Evolutionary conservation across 2,329 filamentous ascomycete species (phyloP), one percentile per base, ranked within the genome.

Genomic region (Monilinia aucupariae): DNA sequence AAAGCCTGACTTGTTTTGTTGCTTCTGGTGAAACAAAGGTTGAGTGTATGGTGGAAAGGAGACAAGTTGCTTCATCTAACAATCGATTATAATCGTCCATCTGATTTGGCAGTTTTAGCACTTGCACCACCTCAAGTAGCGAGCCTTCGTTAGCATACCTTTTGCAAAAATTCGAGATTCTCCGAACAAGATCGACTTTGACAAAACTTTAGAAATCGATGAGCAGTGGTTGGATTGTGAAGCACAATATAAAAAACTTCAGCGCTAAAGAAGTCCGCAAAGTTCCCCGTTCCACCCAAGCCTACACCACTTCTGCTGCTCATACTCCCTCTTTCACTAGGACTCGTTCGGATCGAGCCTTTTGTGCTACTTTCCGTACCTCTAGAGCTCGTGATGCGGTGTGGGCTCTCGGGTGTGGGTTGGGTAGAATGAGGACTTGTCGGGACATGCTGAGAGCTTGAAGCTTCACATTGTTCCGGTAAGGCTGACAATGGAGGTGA

Each of bases 181-280:
- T 82, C 78, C 1, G 76, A 78, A 62, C 76, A 78, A 41, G 79
- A 76, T 39, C 75, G 73, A 37, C 71, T 75, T 54, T 79, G 76
- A n/a, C 81, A 80, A 69, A 82, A 85, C 50, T 75, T 76, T 62
- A 78, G 75, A 25, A 85, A 71, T 39, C 79, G 76, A 62, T 78
- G 75, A 1, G 77, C 77, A 0, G 80, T 80, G 4, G 74, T 74
- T 0, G 79, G 78, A 65, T 82, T 79, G 65, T 78, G 76, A 54
- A 85, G 75, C 1, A 80, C 80, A 66, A 80, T 73, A 52, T 79
- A 77, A 62, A 85, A 80, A 30, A 81, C 77, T 32, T 82, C 80
- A 5, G 74, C 72, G 27, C 79, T 77, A 60, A 82, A 77, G 64
- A 85, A 80, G 59, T 82, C 78, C 0, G 78, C 75, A 43, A 79